Percentiles rank a stretch among this genome's conserved stretches.
phyloP scores from a whole-genome alignment of 2,329 filamentous ascomycete species.

The Botrytis tulipae region DNA sequence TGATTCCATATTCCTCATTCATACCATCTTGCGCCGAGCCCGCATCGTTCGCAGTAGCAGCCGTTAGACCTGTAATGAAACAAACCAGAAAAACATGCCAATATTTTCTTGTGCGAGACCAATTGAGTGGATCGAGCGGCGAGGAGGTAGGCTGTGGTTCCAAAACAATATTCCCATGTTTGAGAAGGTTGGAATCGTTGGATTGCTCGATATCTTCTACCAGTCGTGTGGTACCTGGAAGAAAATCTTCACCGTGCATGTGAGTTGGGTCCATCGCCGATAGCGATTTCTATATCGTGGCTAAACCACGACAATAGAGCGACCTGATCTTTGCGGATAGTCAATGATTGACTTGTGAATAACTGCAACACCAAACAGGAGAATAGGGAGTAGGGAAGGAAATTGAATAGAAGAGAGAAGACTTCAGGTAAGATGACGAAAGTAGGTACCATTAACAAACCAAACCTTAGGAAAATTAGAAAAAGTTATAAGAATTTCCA shows the following conservation, averaged over 20 bases:
- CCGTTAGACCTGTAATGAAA: slow-evolving; percentile 54
- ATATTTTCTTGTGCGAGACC: slow-evolving; percentile 47
- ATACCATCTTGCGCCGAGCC: slow-evolving; percentile 52
- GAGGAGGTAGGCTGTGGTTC: slow-evolving; percentile 53
- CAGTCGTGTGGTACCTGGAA: slow-evolving; percentile 32
- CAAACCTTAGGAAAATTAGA: not conserved
- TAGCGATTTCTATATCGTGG: slow-evolving; percentile 14
- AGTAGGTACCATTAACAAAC: not conserved
- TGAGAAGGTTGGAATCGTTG: slow-evolving; percentile 27
- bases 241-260: slow-evolving; percentile 25
- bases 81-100: slow-evolving; percentile 53
- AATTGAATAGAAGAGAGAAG: not conserved
- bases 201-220: slow-evolving; percentile 28
- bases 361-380: not conserved
- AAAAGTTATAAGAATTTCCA: slow-evolving; percentile 13
- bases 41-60: slow-evolving; percentile 55
- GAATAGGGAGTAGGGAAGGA: not conserved
- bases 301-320: slow-evolving; percentile 14
- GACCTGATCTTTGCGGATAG: slow-evolving; percentile 1
- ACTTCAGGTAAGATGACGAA: not conserved
- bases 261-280: slow-evolving; percentile 16
- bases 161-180: slow-evolving; percentile 48
- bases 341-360: not conserved
- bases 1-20: slow-evolving; percentile 50
- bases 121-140: slow-evolving; percentile 53